Evolutionary conservation across 768 basidiomycete genomes (phyloP).

Genomic region (Pleurotus ostreatus): DNA sequence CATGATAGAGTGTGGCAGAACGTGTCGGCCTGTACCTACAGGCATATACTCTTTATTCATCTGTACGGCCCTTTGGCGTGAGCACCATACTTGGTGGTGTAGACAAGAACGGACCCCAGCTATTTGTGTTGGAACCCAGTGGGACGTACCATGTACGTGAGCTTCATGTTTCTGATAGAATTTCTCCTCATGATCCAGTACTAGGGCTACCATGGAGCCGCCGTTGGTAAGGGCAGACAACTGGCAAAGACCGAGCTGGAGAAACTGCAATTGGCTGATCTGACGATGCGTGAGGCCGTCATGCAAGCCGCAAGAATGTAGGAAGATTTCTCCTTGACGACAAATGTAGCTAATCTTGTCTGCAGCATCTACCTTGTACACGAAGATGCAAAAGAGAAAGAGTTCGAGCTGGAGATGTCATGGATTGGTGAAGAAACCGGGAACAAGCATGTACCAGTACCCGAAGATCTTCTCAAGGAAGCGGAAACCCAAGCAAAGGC

Average conservation of each 20-base stretch:
- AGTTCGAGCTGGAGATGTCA: constrained; percentile 96
- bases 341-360: constrained; percentile 7
- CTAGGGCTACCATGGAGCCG: constrained; percentile 92
- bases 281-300: constrained; percentile 83
- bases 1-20: constrained; percentile 44
- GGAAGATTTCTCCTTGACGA: constrained; percentile 19
- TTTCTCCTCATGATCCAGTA: neutral
- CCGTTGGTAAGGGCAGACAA: constrained; percentile 98
- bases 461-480: constrained; percentile 77
- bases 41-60: constrained; percentile 95
- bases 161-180: neutral
- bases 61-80: constrained; percentile 95
- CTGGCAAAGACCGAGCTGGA: constrained; percentile 98
- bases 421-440: constrained; percentile 91
- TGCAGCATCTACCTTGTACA: constrained; percentile 93
- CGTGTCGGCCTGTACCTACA: constrained; percentile 89
- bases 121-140: constrained; percentile 93
- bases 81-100: constrained; percentile 88
- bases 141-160: constrained; percentile 81
- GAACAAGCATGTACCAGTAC: constrained; percentile 77
- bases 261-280: constrained; percentile 83
- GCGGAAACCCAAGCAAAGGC: constrained; percentile 88
- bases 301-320: constrained; percentile 94
- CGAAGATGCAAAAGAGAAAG: constrained; percentile 97
- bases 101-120: constrained; percentile 81